phyloP scores from a whole-genome alignment of 2,329 filamentous ascomycete species.

The Neurospora sp. region DNA sequence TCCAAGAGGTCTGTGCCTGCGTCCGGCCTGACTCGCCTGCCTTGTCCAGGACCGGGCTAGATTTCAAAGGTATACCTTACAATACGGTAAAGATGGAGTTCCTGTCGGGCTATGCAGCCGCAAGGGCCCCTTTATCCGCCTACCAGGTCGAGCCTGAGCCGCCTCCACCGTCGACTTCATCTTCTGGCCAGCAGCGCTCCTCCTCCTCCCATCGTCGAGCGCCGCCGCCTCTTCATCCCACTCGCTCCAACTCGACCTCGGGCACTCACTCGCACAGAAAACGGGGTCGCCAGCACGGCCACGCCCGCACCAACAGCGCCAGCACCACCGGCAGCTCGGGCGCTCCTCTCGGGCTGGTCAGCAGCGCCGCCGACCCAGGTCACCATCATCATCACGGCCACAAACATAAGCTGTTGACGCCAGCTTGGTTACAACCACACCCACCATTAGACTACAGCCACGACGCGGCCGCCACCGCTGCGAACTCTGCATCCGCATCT shows the following conservation, averaged over 20 bases:
- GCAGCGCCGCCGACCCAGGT: not conserved
- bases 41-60: not conserved
- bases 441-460: not conserved
- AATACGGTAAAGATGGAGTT: constrained; percentile 16
- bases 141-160: constrained; percentile 19
- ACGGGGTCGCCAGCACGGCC: constrained; percentile 17
- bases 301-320: constrained; percentile 23
- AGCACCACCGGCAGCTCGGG: constrained; percentile 19
- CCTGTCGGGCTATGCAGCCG: constrained; percentile 19
- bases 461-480: not conserved
- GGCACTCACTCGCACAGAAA: constrained; percentile 10
- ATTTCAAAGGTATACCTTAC: not conserved
- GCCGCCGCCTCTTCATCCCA: constrained; percentile 4
- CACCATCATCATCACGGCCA: not conserved
- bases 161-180: constrained; percentile 6
- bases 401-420: constrained; percentile 1
- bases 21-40: constrained; percentile 1
- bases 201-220: not conserved
- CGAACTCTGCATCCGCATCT: not conserved
- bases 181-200: not conserved
- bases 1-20: not conserved
- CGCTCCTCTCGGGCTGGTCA: not conserved
- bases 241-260: constrained; percentile 20
- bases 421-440: constrained; percentile 1
- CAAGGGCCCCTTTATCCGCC: constrained; percentile 19